phyloP scores from a whole-genome alignment of 495 filamentous ascomycete species.

The Hypoxylon lienhwacheense region DNA sequence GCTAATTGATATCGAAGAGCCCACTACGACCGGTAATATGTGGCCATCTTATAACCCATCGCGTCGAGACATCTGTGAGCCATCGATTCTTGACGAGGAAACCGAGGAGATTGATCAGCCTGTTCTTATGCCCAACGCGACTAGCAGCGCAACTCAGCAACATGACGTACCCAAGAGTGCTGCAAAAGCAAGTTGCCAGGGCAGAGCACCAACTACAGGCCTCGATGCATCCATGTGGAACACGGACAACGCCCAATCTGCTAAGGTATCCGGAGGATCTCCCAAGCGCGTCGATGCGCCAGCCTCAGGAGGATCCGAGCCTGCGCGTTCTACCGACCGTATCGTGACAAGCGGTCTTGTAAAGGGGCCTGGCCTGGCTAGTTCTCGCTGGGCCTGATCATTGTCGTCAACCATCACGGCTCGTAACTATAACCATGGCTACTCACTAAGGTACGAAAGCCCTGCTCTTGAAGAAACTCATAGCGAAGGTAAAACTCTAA shows the following conservation, averaged over 20 bases:
- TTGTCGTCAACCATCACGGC: neutral
- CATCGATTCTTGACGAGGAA: slow-evolving; percentile 2
- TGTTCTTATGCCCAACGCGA: neutral
- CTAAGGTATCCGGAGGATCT: neutral
- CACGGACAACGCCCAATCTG: neutral
- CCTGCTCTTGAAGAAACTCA: too few species aligned
- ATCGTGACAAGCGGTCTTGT: slow-evolving; percentile 20
- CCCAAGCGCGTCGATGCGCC: neutral
- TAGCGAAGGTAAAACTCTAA: too few species aligned
- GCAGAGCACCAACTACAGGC: neutral
- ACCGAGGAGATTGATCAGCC: neutral
- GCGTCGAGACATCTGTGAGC: too few species aligned
- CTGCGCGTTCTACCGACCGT: neutral
- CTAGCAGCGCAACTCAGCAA: neutral
- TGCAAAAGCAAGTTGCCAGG: neutral
- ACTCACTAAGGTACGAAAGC: too few species aligned
- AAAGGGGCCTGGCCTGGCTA: slow-evolving; percentile 20
- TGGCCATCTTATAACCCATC: too few species aligned
- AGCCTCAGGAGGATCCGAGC: neutral
- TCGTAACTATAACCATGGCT: too few species aligned
- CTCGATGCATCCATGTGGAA: slow-evolving; percentile 22
- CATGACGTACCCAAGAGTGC: slow-evolving; percentile 8
- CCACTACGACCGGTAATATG: too few species aligned
- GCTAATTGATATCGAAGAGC: too few species aligned
- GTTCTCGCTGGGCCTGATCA: slow-evolving; percentile 30